These are phyloP conservation scores for Daldinia sp. DNA, from an alignment of 2,329 filamentous ascomycete genomes.

Conservation along the genomic window DNA sequence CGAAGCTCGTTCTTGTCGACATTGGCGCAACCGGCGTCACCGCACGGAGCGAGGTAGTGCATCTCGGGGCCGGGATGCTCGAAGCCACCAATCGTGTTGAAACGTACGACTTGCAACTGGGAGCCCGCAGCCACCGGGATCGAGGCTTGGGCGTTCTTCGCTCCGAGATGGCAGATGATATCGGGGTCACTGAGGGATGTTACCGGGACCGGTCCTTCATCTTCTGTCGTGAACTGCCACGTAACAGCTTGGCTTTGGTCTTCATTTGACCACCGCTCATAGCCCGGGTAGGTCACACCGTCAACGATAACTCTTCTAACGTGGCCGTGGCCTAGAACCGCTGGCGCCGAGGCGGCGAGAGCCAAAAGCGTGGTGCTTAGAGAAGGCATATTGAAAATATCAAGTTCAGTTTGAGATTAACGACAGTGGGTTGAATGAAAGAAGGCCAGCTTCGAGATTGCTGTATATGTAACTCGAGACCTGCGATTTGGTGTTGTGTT, in stretches of 20 bases:
- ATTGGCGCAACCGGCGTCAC: constrained; percentile 44
- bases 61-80: constrained; percentile 44
- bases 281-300: constrained; percentile 34
- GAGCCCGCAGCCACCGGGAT: constrained; percentile 40
- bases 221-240: constrained; percentile 39
- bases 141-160: constrained; percentile 31
- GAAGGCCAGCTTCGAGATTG: not conserved
- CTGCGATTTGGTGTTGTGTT: not conserved
- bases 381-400: constrained; percentile 28
- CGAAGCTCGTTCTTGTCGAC: constrained; percentile 45
- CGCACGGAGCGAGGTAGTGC: constrained; percentile 49
- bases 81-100: constrained; percentile 34
- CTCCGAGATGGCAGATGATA: constrained; percentile 35
- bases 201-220: constrained; percentile 34
- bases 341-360: constrained; percentile 16
- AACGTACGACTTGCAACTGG: constrained; percentile 42
- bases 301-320: constrained; percentile 34
- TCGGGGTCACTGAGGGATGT: constrained; percentile 23
- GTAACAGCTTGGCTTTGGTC: constrained; percentile 41
- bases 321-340: constrained; percentile 35
- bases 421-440: not conserved
- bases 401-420: not conserved
- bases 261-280: constrained; percentile 46
- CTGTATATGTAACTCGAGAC: not conserved
- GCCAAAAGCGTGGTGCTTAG: constrained; percentile 15